These are phyloP conservation scores for Fusarium sp. DNA, from an alignment of 2,329 filamentous ascomycete genomes.

Conservation along the genomic window DNA sequence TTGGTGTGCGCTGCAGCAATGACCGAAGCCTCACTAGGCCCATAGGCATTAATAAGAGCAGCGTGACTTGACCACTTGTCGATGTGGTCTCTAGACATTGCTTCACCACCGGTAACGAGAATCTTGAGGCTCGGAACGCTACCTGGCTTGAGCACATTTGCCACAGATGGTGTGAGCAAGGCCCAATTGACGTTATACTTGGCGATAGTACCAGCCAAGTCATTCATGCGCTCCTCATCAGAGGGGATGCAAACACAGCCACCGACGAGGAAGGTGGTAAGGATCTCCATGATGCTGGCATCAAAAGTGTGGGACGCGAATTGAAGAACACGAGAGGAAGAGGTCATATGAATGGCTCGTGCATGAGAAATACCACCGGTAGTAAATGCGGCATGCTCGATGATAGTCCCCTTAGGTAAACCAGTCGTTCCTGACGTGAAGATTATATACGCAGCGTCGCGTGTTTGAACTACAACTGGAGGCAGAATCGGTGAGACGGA, in stretches of 20 bases:
- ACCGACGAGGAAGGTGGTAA: conserved; percentile 36
- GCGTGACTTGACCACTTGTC: conserved; percentile 24
- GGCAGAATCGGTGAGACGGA: neutral
- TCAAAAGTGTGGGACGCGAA: conserved; percentile 29
- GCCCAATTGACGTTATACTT: conserved; percentile 33
- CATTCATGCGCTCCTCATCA: conserved; percentile 30
- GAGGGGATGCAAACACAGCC: conserved; percentile 33
- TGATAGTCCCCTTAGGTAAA: conserved; percentile 29
- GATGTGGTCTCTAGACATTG: conserved; percentile 24
- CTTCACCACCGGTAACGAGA: conserved; percentile 28
- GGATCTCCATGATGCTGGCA: conserved; percentile 39
- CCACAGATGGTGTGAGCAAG: conserved; percentile 32
- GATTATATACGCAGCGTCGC: conserved; percentile 30
- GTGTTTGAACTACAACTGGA: neutral
- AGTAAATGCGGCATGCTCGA: conserved; percentile 32
- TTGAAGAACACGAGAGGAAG: conserved; percentile 29
- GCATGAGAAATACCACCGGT: conserved; percentile 32
- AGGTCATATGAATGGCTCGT: conserved; percentile 19
- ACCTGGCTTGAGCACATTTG: conserved; percentile 21
- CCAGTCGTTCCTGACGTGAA: conserved; percentile 41
- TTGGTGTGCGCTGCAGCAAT: conserved; percentile 21
- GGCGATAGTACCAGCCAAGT: conserved; percentile 17
- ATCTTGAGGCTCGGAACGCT: conserved; percentile 6
- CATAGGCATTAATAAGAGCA: conserved; percentile 34
- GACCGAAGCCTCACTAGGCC: conserved; percentile 18